Conservation (phyloP, 2,329 filamentous ascomycete genomes). For the Pyricularia grisea region DNA sequence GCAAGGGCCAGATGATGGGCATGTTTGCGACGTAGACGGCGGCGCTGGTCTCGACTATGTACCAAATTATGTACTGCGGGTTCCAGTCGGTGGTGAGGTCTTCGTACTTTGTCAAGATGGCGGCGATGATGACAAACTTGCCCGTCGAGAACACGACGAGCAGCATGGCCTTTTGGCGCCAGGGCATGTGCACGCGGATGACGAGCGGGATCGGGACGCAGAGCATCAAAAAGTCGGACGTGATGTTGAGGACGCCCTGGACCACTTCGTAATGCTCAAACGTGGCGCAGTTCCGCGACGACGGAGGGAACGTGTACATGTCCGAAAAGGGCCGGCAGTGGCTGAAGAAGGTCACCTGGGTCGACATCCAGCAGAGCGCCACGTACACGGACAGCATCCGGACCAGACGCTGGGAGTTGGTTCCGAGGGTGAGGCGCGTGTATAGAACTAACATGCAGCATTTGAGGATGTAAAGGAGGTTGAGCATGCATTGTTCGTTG, state of each 20-base stretch:
- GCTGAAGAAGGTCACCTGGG: constrained; percentile 34
- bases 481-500: constrained; percentile 27
- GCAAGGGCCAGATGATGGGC: constrained; percentile 41
- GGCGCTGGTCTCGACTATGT: constrained; percentile 41
- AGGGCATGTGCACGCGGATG: constrained; percentile 26
- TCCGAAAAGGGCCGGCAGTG: constrained; percentile 32
- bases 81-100: constrained; percentile 24
- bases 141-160: constrained; percentile 39
- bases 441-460: constrained; percentile 16
- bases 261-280: constrained; percentile 35
- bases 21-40: constrained; percentile 44
- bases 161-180: constrained; percentile 34
- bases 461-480: constrained; percentile 17
- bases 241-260: constrained; percentile 37
- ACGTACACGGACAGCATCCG: constrained; percentile 28
- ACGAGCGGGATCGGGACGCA: constrained; percentile 36
- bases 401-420: constrained; percentile 22
- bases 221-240: constrained; percentile 36
- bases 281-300: constrained; percentile 35
- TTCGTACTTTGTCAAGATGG: constrained; percentile 34
- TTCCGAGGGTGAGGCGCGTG: constrained; percentile 28
- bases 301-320: constrained; percentile 38
- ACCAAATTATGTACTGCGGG: constrained; percentile 36
- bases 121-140: constrained; percentile 32
- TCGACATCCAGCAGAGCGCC: constrained; percentile 28